A percentile compares a stretch with the other conserved stretches of the same genome.
Evolutionary conservation across 805 yeast genomes (phyloP).

Genomic region (Wickerhamomyces queroliae): DNA sequence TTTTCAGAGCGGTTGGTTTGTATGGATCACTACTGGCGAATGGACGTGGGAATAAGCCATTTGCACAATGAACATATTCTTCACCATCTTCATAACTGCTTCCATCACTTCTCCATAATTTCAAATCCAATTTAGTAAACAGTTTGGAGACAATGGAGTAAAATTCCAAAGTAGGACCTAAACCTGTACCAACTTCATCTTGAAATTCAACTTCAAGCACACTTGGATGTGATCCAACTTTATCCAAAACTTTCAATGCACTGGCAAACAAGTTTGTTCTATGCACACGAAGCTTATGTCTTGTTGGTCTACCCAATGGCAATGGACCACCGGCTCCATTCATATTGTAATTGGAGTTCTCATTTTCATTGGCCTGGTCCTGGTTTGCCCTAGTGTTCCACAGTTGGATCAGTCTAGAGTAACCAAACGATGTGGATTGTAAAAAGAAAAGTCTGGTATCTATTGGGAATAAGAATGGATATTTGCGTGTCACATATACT

Average conservation of each 20-base stretch:
- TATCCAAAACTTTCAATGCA: constrained; percentile 70
- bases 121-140: constrained; percentile 50
- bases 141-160: constrained; percentile 76
- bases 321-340: constrained; percentile 16
- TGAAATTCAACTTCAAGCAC: constrained; percentile 80
- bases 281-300: constrained; percentile 76
- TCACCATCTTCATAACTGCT: constrained; percentile 20
- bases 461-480: constrained; percentile 80
- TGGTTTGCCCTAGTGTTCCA: constrained; percentile 57
- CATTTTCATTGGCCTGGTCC: constrained; percentile 31
- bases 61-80: constrained; percentile 32
- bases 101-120: constrained; percentile 62
- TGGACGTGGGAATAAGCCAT: constrained; percentile 77
- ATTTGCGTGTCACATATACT: constrained; percentile 61
- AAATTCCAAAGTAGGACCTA: constrained; percentile 94
- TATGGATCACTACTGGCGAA: constrained; percentile 23
- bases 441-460: constrained; percentile 73
- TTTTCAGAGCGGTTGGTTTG: constrained; percentile 36
- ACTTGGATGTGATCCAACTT: constrained; percentile 76
- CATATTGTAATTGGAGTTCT: constrained; percentile 20
- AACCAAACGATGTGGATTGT: constrained; percentile 88
- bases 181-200: constrained; percentile 92
- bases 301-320: constrained; percentile 69
- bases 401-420: constrained; percentile 70
- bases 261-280: constrained; percentile 66